phyloP scores from a whole-genome alignment of 148 eudicot species.

The Camellia granthamiana region DNA sequence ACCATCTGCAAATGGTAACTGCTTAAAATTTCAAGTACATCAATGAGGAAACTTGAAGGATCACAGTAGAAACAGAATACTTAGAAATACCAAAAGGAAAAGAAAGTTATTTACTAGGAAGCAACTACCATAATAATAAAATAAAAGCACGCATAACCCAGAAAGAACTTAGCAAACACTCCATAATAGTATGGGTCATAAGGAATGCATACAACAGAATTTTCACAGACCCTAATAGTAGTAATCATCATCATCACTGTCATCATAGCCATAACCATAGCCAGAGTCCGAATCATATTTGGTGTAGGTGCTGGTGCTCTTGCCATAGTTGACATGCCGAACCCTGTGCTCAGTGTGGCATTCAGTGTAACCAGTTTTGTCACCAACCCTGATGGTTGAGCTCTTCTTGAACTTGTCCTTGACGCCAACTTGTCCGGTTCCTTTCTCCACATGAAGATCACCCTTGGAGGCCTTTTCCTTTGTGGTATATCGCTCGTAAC shows the following conservation, averaged over 20 bases:
- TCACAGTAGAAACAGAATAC: too few relatives aligned
- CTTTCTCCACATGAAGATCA: not conserved
- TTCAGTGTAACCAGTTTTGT: slow-evolving; percentile 4
- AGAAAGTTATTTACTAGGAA: too few relatives aligned
- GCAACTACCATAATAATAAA: too few relatives aligned
- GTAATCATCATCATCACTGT: not conserved
- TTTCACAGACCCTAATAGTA: too few relatives aligned
- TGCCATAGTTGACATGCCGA: not conserved
- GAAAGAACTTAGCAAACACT: too few relatives aligned
- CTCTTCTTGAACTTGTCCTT: not conserved
- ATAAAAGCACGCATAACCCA: too few relatives aligned
- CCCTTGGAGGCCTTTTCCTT: slow-evolving; percentile 3
- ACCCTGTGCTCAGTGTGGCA: not conserved
- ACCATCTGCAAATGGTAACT: too few relatives aligned
- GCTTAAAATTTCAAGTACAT: too few relatives aligned
- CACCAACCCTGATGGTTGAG: not conserved
- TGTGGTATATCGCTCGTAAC: not conserved
- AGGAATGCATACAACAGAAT: too few relatives aligned
- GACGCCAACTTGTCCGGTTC: not conserved
- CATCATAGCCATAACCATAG: not conserved
- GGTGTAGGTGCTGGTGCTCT: not conserved
- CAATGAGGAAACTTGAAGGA: too few relatives aligned
- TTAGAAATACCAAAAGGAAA: too few relatives aligned
- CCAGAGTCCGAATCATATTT: not conserved
- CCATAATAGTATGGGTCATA: too few relatives aligned